Evolutionary conservation across 768 basidiomycete genomes (phyloP), one percentile per base, ranked within the genome.

Genomic region (Ramaria sp.): DNA sequence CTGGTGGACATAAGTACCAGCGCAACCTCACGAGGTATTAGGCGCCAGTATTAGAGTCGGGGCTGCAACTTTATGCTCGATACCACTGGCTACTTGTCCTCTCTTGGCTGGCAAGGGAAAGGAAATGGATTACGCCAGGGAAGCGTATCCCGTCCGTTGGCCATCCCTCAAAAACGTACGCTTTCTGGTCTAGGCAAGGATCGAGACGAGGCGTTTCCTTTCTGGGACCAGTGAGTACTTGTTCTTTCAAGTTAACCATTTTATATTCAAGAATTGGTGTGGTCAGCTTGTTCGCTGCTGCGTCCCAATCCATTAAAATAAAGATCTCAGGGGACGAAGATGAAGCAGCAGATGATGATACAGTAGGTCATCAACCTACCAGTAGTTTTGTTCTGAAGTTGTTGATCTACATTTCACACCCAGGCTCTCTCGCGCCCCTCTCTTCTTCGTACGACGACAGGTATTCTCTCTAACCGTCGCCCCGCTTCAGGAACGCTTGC

Each of bases 181-280:
- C 74, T 94, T n/a, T 73, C 81, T 10, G 93, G 93, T 1, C 69
- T 97, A 58, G 93, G 93, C 56, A 93, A 91, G 68, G 91, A 97
- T 68, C 79, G 92, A 62, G 93, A 95, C 65, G 92, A 94, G 63
- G 91, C 91, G 0, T 92, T 93, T 67, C 92, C 93, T 51, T 97
- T 97, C 78, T 97, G 93, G 93, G 93, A 97, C 68, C 91, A 96
- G 92, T 95, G 63, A 70, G 89, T 78, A 47, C 51, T 19, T 49
- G 43, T 49, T 30, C 59, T 53, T 34, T 19, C 7, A 42, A 39
- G 24, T 47, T 19, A 19, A n/a, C 20, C 41, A 24, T 33, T 50
- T 20, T n/a, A 15, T n/a, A 37, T 49, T 60, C 39, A 33, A 13
- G 45, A 20, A 33, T 52, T 53, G 24, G 15, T 55, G 5, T n/a